phyloP scores from a whole-genome alignment of 257 asterid species.

The Gynochthodes officinalis region DNA sequence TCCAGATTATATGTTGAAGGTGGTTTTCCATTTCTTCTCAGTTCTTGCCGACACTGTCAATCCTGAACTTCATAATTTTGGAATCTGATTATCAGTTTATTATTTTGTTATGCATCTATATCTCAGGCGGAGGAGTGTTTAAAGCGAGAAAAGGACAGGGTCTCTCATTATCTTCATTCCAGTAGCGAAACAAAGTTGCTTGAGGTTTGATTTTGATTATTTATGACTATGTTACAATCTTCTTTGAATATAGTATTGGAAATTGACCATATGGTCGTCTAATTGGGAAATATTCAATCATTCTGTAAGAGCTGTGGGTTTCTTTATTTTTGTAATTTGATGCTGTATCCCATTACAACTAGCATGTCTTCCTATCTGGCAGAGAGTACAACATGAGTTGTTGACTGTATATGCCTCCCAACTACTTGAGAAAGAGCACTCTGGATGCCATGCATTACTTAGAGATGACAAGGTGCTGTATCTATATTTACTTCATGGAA shows the following conservation, averaged over 20 bases:
- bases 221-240: slow-evolving; percentile 5
- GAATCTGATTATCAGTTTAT: neutral
- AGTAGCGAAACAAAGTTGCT: slow-evolving; percentile 96
- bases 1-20: slow-evolving; percentile 96
- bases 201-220: slow-evolving; percentile 62
- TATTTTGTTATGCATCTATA: slow-evolving; percentile 16
- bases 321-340: neutral
- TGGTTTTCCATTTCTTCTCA: slow-evolving; percentile 11
- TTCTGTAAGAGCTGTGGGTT: neutral
- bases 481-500: neutral
- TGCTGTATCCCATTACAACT: neutral
- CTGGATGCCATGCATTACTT: slow-evolving; percentile 94
- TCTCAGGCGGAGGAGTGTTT: slow-evolving; percentile 89
- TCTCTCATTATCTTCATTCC: slow-evolving; percentile 87
- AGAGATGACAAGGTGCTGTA: slow-evolving; percentile 85
- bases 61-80: neutral
- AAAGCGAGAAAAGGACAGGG: slow-evolving; percentile 86
- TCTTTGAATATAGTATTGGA: neutral
- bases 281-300: neutral
- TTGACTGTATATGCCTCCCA: slow-evolving; percentile 92
- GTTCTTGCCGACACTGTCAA: neutral
- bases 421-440: slow-evolving; percentile 94
- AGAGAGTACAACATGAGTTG: slow-evolving; percentile 91
- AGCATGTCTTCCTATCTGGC: slow-evolving; percentile 10
- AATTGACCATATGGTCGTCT: neutral